Evolutionary conservation across 805 yeast species (phyloP), one percentile per base, ranked within the genome.

Genomic region (Barnettozyma sucrosica): DNA sequence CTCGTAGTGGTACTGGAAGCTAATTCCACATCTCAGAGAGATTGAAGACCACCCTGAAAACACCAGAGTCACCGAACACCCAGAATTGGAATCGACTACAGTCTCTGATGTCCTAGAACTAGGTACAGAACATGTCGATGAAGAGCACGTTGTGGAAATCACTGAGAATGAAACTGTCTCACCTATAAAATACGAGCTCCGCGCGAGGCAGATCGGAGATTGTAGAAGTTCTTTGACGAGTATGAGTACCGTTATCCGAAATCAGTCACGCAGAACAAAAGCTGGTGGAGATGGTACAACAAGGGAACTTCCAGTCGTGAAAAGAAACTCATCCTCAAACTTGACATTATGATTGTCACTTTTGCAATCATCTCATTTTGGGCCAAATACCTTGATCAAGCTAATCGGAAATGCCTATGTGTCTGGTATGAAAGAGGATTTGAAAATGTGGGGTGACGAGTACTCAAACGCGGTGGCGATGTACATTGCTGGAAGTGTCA

Each of bases 401-500:
- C 76, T 28, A 79, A 80, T 80, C 42, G 68, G 70, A 47, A 76
- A 79, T 53, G 84, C 83, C 4, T 80, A 78, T 52, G 76, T 75
- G 34, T 69, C 76, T 32, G 80, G 81, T 13, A 67, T 80, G 51
- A 45, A 49, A 20, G 71, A 62, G 68, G 53, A 63, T 68, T 4
- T 53, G 69, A 18, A 67, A 65, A 4, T 62, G 69, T 16, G 19
- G 2, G 49, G 49, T 13, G 23, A 19, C 7, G 46, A 47, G 39
- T 47, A 47, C 40, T 43, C 42, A 26, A 11, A 30, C 55, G 75
- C 85, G 2, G 79, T 79, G 46, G 79, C 80, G 4, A 65, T 79
- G 54, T 81, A 79, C 60, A 74, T 71, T 41, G 78, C 82, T 18
- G 92, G 89, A 43, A 69, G 79, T 42, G 75, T 79, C 38, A 67